phyloP scores from a whole-genome alignment of 345 rosid species.

The Eucalyptus melliodora region DNA sequence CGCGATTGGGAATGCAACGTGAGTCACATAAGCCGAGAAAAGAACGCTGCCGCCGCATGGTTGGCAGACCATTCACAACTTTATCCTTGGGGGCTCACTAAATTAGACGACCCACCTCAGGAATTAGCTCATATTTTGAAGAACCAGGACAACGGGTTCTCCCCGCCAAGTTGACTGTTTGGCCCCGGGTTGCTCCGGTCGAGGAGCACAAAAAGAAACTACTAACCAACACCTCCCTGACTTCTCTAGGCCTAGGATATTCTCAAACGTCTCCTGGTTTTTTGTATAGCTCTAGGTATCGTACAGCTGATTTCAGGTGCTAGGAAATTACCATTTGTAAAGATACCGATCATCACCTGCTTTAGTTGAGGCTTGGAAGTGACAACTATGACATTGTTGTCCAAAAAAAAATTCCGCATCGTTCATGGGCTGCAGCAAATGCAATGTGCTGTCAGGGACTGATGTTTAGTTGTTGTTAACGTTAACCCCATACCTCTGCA shows the following conservation, averaged over 20 bases:
- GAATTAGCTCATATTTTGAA: not conserved
- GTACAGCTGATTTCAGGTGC: not conserved
- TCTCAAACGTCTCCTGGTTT: not conserved
- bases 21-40: conserved; percentile 1
- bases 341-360: not conserved
- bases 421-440: not conserved
- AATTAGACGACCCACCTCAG: conserved; percentile 19
- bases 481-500: not conserved
- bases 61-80: conserved; percentile 14
- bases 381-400: not conserved
- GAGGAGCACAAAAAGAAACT: not conserved
- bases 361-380: not conserved
- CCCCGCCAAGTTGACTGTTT: not conserved
- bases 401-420: not conserved
- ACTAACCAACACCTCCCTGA: not conserved
- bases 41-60: conserved; percentile 37
- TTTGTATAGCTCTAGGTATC: not conserved
- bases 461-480: not conserved
- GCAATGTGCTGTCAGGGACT: not conserved
- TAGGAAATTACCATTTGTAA: not conserved
- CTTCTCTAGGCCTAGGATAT: not conserved
- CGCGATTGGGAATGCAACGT: conserved; percentile 33
- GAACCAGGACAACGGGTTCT: not conserved
- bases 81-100: not conserved
- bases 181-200: not conserved